Evolutionary conservation across 768 basidiomycete species (phyloP).

Genomic region (Cystofilobasidium bisporidii): DNA sequence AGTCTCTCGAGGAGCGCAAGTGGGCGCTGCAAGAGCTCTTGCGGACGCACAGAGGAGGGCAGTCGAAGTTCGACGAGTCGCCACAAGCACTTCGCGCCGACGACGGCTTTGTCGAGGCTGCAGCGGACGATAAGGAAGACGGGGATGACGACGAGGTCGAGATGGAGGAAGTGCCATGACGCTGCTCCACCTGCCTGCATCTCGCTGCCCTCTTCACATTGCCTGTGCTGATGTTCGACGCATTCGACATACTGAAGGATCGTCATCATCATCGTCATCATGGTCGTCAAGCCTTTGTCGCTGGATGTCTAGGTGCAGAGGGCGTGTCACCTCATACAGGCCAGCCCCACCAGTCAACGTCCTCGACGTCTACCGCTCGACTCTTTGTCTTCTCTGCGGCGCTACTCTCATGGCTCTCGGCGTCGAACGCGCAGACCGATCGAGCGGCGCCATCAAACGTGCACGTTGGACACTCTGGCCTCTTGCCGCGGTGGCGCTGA

Average conservation of each 20-base stretch:
- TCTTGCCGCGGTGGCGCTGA: not conserved
- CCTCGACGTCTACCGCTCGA: not conserved
- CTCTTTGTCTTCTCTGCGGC: not conserved
- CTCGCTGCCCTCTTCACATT: not conserved
- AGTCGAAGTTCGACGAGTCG: no score
- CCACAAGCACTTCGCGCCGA: not conserved
- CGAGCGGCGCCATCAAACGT: not conserved
- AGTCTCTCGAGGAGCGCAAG: not conserved
- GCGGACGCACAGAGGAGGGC: not conserved
- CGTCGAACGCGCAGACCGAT: not conserved
- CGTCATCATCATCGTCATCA: no score
- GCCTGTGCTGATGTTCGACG: no score
- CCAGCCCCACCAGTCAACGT: conserved; percentile 1
- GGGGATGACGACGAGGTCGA: not conserved
- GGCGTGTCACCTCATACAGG: not conserved
- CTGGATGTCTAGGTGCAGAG: no score
- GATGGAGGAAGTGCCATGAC: not conserved
- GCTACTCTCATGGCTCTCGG: not conserved
- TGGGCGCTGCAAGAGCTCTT: not conserved
- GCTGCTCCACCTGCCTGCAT: not conserved
- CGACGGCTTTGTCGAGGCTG: not conserved
- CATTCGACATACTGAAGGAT: no score
- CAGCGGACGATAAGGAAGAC: not conserved
- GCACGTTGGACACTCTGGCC: not conserved
- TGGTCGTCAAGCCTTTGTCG: no score